phyloP scores from a whole-genome alignment of 441 rosid species.

The Geranium incanum region DNA sequence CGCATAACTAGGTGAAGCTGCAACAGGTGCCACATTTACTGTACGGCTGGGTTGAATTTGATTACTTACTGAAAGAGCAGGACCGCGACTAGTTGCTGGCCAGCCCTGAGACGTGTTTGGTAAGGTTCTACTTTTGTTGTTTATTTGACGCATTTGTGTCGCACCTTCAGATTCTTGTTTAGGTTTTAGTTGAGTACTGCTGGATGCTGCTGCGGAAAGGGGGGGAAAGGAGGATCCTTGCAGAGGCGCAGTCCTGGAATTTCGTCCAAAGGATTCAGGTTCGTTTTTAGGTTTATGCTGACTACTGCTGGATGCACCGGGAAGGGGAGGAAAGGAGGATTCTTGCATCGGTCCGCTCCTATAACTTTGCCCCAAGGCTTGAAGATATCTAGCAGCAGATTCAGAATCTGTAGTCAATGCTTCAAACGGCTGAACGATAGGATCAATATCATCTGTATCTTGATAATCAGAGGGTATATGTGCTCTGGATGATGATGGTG shows the following conservation, averaged over 20 bases:
- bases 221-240: conserved; percentile 88
- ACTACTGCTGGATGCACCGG: background rate
- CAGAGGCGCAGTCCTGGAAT: conserved; percentile 43
- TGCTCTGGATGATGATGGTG: conserved; percentile 39
- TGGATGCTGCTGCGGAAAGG: conserved; percentile 34
- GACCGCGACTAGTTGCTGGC: conserved; percentile 44
- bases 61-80: conserved; percentile 28
- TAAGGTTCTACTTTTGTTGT: conserved; percentile 28
- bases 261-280: conserved; percentile 6
- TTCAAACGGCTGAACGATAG: conserved; percentile 63
- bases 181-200: conserved; percentile 38
- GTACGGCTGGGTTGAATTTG: conserved; percentile 37
- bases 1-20: conserved; percentile 29
- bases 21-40: conserved; percentile 24
- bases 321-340: conserved; percentile 6
- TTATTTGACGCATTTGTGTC: conserved; percentile 48
- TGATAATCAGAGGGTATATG: conserved; percentile 36
- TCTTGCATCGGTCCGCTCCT: background rate
- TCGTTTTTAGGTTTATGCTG: background rate
- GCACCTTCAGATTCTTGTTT: conserved; percentile 38
- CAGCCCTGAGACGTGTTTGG: conserved; percentile 47
- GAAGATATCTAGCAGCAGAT: conserved; percentile 61
- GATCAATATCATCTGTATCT: conserved; percentile 37
- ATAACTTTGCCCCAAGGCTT: conserved; percentile 50
- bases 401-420: conserved; percentile 54